Conservation (phyloP, 305 asterid species). For the Withania somnifera region DNA sequence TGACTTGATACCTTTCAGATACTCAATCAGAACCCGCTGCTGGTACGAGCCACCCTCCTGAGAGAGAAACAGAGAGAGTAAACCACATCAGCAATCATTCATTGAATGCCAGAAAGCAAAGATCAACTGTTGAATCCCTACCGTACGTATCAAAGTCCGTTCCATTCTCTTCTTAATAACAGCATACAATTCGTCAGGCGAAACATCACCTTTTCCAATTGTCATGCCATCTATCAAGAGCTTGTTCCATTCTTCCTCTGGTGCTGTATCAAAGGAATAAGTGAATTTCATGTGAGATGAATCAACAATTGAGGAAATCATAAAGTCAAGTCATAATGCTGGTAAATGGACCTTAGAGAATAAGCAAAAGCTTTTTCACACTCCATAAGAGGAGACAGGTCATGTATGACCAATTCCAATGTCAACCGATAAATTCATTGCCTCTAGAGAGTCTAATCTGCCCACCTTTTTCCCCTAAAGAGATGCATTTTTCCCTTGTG, state of each 20-base stretch:
- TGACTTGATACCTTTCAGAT: conserved; percentile 76
- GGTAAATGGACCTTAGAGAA: neutral
- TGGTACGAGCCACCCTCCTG: conserved; percentile 96
- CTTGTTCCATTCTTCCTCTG: conserved; percentile 76
- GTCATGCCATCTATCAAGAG: conserved; percentile 54
- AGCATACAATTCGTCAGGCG: conserved; percentile 49
- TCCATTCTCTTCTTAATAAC: conserved; percentile 81
- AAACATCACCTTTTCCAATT: conserved; percentile 63
- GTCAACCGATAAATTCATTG: neutral
- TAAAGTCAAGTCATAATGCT: neutral
- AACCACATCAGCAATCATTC: conserved; percentile 1
- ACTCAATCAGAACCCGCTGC: conserved; percentile 83
- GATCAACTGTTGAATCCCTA: conserved; percentile 13
- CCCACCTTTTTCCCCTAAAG: neutral
- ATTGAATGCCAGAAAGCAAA: neutral
- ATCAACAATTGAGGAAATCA: neutral
- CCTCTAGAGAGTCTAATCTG: neutral
- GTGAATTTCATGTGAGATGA: neutral
- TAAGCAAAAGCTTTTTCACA: neutral
- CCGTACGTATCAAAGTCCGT: conserved; percentile 80
- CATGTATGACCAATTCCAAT: neutral
- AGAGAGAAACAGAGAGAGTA: neutral
- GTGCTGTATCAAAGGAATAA: conserved; percentile 41
- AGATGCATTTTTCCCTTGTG: neutral
- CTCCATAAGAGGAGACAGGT: neutral